Evolutionary conservation across 1,284 basidiomycete species (phyloP).

Genomic region (Schizopora paradoxa): DNA sequence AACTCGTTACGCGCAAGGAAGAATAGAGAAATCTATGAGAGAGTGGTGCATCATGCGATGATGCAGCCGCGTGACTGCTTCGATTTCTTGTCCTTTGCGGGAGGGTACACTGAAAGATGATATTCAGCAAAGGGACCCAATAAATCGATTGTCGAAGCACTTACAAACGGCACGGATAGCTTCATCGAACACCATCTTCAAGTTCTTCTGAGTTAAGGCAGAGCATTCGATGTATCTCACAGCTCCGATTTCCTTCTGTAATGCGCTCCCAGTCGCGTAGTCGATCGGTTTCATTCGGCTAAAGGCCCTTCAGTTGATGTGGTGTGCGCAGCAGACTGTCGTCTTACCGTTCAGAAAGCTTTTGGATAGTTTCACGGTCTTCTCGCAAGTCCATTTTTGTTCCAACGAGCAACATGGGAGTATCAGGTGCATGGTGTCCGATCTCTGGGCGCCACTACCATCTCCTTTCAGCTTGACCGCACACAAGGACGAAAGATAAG

Average conservation of each 20-base stretch:
- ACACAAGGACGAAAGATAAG: conserved; percentile 11
- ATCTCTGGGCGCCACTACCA: conserved; percentile 93
- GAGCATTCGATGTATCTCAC: conserved; percentile 98
- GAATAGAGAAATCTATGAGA: no score
- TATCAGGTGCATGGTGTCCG: conserved; percentile 93
- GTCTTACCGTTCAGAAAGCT: conserved; percentile 81
- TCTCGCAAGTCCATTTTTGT: conserved; percentile 98
- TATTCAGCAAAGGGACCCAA: conserved; percentile 13
- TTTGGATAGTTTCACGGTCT: conserved; percentile 87
- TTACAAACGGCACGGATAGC: conserved; percentile 88
- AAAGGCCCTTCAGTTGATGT: conserved; percentile 1
- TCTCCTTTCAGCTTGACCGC: conserved; percentile 9
- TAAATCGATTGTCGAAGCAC: conserved; percentile 31
- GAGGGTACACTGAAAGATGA: conserved; percentile 61
- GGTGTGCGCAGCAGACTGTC: not conserved
- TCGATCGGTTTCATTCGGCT: conserved; percentile 94
- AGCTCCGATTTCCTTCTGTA: conserved; percentile 92
- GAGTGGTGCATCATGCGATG: conserved; percentile 75
- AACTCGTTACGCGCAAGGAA: no score
- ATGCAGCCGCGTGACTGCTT: conserved; percentile 51
- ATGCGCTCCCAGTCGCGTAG: conserved; percentile 85
- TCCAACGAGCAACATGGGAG: conserved; percentile 92
- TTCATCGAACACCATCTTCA: conserved; percentile 97
- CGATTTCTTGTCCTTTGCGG: conserved; percentile 49
- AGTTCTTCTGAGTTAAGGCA: conserved; percentile 94